Conservation (phyloP, 108 stramenopile genomes). For the Mediolabrus comicus region DNA sequence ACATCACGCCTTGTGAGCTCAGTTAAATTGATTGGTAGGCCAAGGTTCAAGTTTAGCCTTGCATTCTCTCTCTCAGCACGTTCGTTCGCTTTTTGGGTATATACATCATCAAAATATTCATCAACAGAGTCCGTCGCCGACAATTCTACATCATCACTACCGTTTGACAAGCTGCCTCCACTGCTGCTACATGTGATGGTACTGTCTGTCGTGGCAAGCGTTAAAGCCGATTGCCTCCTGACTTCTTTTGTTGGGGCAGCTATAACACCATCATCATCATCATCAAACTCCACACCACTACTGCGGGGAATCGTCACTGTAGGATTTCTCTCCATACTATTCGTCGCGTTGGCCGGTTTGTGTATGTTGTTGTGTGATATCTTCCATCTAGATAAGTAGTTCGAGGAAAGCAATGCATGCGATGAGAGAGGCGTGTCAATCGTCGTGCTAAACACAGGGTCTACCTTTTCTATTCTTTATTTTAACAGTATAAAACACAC, state of each 20-base stretch:
- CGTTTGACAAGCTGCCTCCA: background rate
- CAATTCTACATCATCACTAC: background rate
- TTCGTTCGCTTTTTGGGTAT: constrained; percentile 14
- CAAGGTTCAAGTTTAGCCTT: constrained; percentile 62
- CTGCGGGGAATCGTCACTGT: background rate
- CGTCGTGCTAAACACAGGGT: too few relatives aligned
- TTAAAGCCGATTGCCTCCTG: background rate
- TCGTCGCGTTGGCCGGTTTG: too few relatives aligned
- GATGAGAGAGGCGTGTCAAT: too few relatives aligned
- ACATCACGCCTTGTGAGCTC: constrained; percentile 31
- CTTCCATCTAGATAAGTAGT: too few relatives aligned
- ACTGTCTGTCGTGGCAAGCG: background rate
- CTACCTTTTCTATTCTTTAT: too few relatives aligned
- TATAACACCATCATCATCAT: too few relatives aligned
- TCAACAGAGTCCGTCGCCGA: background rate
- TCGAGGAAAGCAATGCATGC: too few relatives aligned
- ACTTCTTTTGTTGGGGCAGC: background rate
- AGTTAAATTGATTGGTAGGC: constrained; percentile 51
- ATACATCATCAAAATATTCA: constrained; percentile 8
- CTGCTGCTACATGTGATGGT: background rate
- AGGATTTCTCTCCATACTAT: too few relatives aligned
- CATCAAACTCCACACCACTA: background rate
- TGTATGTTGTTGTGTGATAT: too few relatives aligned
- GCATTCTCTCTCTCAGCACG: constrained; percentile 45
- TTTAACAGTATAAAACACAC: too few relatives aligned